Percentiles rank a stretch among this genome's conserved stretches.
Evolutionary conservation across 202 grass and related monocot genomes (phyloP).

Genomic region (Tripidium arundinaceum): DNA sequence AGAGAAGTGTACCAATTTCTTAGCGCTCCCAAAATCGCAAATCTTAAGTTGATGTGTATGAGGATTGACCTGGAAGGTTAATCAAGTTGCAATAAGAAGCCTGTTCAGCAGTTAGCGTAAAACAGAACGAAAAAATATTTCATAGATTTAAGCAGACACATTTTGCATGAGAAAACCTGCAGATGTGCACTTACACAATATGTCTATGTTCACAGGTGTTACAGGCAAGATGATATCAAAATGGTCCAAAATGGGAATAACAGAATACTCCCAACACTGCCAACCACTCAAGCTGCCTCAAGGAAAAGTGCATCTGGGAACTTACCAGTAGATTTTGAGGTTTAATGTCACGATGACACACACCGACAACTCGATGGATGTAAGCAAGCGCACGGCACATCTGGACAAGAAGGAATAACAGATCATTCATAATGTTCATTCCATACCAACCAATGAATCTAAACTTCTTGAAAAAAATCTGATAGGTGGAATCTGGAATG

Average conservation of each 20-base stretch:
- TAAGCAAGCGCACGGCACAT: conserved; percentile 89
- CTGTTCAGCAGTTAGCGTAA: not conserved
- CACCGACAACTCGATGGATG: conserved; percentile 78
- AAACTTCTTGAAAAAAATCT: not conserved
- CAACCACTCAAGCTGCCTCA: not conserved
- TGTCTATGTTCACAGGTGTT: not conserved
- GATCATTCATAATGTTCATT: not conserved
- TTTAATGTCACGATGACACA: conserved; percentile 98
- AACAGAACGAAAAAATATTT: not conserved
- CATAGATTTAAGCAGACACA: not conserved
- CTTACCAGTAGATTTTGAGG: conserved; percentile 96
- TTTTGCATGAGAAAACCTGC: conserved; percentile 1
- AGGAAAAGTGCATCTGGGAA: conserved; percentile 9
- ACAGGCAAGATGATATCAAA: conserved; percentile 6
- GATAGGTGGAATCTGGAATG: conserved; percentile 1
- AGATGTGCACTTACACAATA: conserved; percentile 1
- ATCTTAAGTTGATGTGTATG: conserved; percentile 97
- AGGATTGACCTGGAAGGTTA: conserved; percentile 70
- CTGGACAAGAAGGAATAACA: conserved; percentile 36
- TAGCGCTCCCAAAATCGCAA: conserved; percentile 97
- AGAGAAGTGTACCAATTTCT: conserved; percentile 69
- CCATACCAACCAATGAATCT: conserved; percentile 12
- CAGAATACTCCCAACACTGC: not conserved
- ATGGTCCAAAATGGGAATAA: not conserved
- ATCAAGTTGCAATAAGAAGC: conserved; percentile 20